These are phyloP conservation scores for Aspergillus jensenii DNA, from an alignment of 2,329 filamentous ascomycete species.

Conservation along the genomic window DNA sequence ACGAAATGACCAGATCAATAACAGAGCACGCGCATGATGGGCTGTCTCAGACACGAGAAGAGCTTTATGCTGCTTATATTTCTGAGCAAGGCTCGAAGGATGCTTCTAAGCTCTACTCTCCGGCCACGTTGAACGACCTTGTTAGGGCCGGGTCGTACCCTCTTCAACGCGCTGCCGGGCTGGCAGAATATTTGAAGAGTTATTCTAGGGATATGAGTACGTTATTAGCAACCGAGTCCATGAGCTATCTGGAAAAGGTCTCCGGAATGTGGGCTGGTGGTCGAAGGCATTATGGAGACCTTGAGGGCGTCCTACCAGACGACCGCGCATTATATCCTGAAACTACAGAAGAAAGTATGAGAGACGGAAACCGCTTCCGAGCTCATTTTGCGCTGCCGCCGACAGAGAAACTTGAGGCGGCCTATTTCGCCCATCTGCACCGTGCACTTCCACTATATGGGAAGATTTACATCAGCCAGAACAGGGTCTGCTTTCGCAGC, in stretches of 20 bases:
- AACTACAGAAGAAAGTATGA: constrained; percentile 54
- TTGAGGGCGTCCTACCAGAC: constrained; percentile 64
- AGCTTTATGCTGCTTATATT: constrained; percentile 21
- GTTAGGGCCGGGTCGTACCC: constrained; percentile 69
- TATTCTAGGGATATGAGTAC: constrained; percentile 79
- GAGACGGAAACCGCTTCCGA: constrained; percentile 69
- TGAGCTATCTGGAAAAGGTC: constrained; percentile 95
- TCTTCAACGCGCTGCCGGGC: constrained; percentile 75
- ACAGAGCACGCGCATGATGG: constrained; percentile 23
- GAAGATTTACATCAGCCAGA: constrained; percentile 91
- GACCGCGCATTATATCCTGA: constrained; percentile 60
- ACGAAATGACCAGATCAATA: constrained; percentile 35
- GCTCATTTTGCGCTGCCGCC: constrained; percentile 86
- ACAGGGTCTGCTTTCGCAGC: constrained; percentile 89
- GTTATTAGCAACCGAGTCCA: constrained; percentile 82
- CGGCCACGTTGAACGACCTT: constrained; percentile 58
- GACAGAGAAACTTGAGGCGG: constrained; percentile 79
- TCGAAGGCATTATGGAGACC: constrained; percentile 81
- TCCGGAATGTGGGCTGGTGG: constrained; percentile 96
- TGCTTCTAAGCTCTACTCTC: constrained; percentile 32
- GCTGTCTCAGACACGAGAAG: constrained; percentile 7
- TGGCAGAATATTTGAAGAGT: constrained; percentile 79
- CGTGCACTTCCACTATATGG: constrained; percentile 89
- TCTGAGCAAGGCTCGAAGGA: constrained; percentile 25
- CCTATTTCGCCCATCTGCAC: constrained; percentile 90